phyloP scores from a whole-genome alignment of 495 filamentous ascomycete genomes.

The Neurospora tetraspora region DNA sequence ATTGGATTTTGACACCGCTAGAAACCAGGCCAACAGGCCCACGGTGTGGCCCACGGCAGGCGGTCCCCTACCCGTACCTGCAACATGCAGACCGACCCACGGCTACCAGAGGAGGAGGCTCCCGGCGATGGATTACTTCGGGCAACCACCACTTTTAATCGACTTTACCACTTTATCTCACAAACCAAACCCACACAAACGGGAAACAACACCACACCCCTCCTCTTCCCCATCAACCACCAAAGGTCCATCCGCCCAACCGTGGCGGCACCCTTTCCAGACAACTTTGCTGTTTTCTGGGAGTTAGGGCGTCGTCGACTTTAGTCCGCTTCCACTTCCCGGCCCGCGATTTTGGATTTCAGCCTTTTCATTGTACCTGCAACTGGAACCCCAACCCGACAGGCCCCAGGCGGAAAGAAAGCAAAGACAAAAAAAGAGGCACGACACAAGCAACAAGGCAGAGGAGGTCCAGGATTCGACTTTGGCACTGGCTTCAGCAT shows the following conservation, averaged over 20 bases:
- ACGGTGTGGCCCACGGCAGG: not conserved
- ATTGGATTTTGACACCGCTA: not conserved
- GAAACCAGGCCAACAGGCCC: not conserved
- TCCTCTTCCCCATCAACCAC: not conserved
- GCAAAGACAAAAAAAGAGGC: not conserved
- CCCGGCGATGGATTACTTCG: not conserved
- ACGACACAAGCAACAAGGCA: not conserved
- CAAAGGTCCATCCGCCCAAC: constrained; percentile 4
- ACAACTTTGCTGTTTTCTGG: not conserved
- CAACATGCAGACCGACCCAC: not conserved
- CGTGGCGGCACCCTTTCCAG: not conserved
- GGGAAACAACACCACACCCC: constrained; percentile 1
- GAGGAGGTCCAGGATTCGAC: not conserved
- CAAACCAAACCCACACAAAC: not conserved
- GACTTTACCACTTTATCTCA: not conserved
- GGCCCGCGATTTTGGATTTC: not conserved
- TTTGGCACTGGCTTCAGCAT: not conserved
- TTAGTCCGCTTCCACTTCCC: not conserved
- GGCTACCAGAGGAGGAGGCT: not conserved
- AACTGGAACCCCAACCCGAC: not conserved
- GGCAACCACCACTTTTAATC: not conserved
- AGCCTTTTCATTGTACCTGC: not conserved
- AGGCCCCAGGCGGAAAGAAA: not conserved
- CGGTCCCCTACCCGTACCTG: not conserved
- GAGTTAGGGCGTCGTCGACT: not conserved